These are phyloP conservation scores for Tothia fuscella DNA, from an alignment of 2,329 filamentous ascomycete genomes.

Conservation along the genomic window DNA sequence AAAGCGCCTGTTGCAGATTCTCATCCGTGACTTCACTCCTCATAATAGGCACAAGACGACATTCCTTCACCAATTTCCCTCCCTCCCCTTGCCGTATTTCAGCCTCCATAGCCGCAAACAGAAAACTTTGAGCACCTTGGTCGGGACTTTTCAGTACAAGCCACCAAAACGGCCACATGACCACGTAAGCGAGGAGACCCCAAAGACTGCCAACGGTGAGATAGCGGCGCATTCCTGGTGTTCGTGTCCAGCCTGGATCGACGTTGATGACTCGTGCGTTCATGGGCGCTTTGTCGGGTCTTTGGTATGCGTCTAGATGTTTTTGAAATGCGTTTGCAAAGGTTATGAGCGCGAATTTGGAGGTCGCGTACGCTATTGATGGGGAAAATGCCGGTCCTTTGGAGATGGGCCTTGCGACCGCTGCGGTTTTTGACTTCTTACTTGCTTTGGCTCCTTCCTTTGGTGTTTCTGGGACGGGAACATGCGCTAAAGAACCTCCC, in stretches of 20 bases:
- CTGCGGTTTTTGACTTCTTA: conserved; percentile 11
- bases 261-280: conserved; percentile 76
- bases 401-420: conserved; percentile 8
- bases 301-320: conserved; percentile 70
- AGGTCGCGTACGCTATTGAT: conserved; percentile 35
- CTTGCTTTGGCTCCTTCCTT: conserved; percentile 41
- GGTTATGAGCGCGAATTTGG: conserved; percentile 65
- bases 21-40: conserved; percentile 68
- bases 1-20: conserved; percentile 68
- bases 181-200: conserved; percentile 65
- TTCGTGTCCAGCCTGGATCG: conserved; percentile 75
- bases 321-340: conserved; percentile 90
- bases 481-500: conserved; percentile 50
- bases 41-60: conserved; percentile 59
- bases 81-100: conserved; percentile 54
- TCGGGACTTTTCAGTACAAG: conserved; percentile 73
- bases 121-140: conserved; percentile 75
- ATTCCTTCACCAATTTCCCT: conserved; percentile 78
- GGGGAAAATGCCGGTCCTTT: conserved; percentile 28
- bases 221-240: conserved; percentile 79
- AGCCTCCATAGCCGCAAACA: conserved; percentile 77
- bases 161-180: conserved; percentile 74
- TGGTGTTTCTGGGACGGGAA: not conserved
- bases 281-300: conserved; percentile 71
- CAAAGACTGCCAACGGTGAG: conserved; percentile 72